Percentiles rank a stretch among this genome's conserved stretches.
Evolutionary conservation across 176 grass and related monocot species (phyloP).

Genomic region (Rhipidocladum racemiflorum): DNA sequence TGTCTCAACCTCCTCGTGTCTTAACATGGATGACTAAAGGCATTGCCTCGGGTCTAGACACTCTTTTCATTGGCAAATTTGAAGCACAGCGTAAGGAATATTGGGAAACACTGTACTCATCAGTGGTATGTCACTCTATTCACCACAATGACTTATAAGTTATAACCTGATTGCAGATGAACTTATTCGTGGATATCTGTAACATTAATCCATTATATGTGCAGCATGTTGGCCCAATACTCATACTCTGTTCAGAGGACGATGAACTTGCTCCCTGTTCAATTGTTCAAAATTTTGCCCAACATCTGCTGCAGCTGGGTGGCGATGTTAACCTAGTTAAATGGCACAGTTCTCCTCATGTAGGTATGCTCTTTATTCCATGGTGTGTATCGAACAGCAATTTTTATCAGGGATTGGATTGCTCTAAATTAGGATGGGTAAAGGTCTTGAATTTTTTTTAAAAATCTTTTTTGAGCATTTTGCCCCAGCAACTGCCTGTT

Average conservation of each 20-base stretch:
- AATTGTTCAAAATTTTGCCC: constrained; percentile 66
- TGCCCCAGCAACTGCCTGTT: neutral
- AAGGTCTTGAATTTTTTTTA: neutral
- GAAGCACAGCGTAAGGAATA: constrained; percentile 78
- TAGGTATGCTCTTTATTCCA: constrained; percentile 48
- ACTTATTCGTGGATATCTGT: neutral
- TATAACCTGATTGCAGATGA: neutral
- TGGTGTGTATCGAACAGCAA: neutral
- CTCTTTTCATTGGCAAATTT: constrained; percentile 87
- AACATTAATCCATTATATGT: neutral
- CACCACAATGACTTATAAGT: constrained; percentile 4
- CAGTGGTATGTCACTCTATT: constrained; percentile 63
- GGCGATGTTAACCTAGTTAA: constrained; percentile 76
- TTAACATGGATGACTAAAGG: constrained; percentile 74
- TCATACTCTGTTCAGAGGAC: constrained; percentile 94
- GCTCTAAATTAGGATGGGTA: neutral
- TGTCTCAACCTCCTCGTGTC: constrained; percentile 73
- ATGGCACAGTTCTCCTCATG: constrained; percentile 78
- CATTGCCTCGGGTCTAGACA: constrained; percentile 65
- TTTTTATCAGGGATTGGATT: neutral
- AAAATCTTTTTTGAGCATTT: neutral
- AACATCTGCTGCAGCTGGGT: constrained; percentile 60
- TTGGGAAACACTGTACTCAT: constrained; percentile 88
- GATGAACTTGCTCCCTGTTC: constrained; percentile 69
- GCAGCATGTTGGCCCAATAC: constrained; percentile 77